phyloP scores from a whole-genome alignment of 2,329 filamentous ascomycete genomes.

The Mycosphaerelloides madeirae region DNA sequence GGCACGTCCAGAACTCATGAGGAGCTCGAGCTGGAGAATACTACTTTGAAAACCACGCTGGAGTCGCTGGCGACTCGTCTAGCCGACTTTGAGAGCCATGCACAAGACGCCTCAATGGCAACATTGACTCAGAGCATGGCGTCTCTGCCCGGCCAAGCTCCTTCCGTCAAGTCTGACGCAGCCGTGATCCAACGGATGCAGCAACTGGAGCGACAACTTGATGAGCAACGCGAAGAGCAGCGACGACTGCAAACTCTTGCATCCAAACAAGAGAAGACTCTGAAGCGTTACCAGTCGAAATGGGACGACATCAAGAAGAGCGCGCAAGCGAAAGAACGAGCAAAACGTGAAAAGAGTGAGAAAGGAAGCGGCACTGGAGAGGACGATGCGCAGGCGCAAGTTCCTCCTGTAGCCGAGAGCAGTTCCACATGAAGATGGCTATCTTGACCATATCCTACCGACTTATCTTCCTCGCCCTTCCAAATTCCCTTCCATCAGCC shows the following conservation, averaged over 20 bases:
- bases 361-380: not conserved
- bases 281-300: conserved; percentile 61
- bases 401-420: too few species aligned
- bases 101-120: conserved; percentile 68
- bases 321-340: conserved; percentile 36
- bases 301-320: conserved; percentile 67
- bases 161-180: conserved; percentile 54
- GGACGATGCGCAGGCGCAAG: too few species aligned
- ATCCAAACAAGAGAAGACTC: conserved; percentile 58
- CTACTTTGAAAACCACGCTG: conserved; percentile 75
- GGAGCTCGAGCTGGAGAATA: conserved; percentile 84
- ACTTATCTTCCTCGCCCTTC: not conserved
- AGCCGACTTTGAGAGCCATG: conserved; percentile 89
- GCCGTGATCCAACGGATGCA: conserved; percentile 36
- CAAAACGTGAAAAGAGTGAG: conserved; percentile 17
- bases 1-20: conserved; percentile 65
- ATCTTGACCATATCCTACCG: not conserved
- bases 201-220: conserved; percentile 60
- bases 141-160: conserved; percentile 37
- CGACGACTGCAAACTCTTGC: conserved; percentile 58
- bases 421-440: too few species aligned
- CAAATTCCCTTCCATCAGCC: too few species aligned
- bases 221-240: conserved; percentile 53
- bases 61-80: conserved; percentile 82
- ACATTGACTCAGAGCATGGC: conserved; percentile 77